phyloP scores from a whole-genome alignment of 257 asterid genomes.

The Lantana camara region DNA sequence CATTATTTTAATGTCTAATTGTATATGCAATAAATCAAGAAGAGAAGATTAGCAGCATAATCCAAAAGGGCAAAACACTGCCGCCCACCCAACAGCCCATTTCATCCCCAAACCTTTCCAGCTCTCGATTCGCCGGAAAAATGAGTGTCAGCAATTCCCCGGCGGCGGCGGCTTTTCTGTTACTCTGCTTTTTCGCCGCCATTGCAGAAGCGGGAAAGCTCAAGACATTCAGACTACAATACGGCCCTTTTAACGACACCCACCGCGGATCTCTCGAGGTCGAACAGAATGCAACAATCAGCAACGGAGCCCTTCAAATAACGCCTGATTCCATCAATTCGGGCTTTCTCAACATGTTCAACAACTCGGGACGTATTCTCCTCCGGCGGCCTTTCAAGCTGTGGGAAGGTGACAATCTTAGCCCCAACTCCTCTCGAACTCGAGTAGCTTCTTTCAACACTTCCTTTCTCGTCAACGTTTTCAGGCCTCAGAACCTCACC shows the following conservation, averaged over 20 bases:
- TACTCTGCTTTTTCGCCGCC: conserved; percentile 29
- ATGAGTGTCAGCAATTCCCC: conserved; percentile 22
- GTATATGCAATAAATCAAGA: not conserved
- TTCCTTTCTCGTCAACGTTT: conserved; percentile 68
- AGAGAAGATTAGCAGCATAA: not conserved
- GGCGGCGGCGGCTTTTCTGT: conserved; percentile 12
- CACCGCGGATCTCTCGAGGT: not conserved
- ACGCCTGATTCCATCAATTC: conserved; percentile 54
- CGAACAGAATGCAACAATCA: conserved; percentile 36
- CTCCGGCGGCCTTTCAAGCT: conserved; percentile 46
- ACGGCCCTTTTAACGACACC: conserved; percentile 35
- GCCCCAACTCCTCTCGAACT: not conserved
- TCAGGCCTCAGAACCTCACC: conserved; percentile 1
- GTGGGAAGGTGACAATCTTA: conserved; percentile 40
- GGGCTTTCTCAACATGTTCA: conserved; percentile 7
- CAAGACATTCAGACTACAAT: not conserved
- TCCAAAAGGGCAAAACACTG: too few species aligned
- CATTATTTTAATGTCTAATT: conserved; percentile 2
- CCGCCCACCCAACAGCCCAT: not conserved
- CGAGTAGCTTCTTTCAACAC: conserved; percentile 64
- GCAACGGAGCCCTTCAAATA: conserved; percentile 61
- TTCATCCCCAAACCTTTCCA: not conserved
- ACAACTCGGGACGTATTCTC: conserved; percentile 59
- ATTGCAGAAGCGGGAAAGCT: conserved; percentile 34
- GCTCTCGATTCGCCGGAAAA: conserved; percentile 44